Base-by-base conservation (phyloP, 78 protist species). In the Emiliania huxleyi region DNA sequence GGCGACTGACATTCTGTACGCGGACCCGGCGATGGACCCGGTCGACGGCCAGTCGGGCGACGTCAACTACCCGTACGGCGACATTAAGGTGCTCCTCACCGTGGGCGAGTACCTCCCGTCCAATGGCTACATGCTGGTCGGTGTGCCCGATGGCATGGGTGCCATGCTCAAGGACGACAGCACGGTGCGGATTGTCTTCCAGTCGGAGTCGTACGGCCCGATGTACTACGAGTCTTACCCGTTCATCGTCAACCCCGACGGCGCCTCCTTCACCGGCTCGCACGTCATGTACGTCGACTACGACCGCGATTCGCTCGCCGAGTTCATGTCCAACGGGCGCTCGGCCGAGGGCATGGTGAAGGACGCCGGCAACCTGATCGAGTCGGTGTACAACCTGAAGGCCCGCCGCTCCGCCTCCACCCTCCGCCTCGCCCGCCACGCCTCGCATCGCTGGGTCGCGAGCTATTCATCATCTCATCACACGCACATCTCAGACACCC, bases 111-210 rank as follows among this genome's bases (percentile, higher is more conserved):
- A 26, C 87, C 29, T 21, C 35, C 46, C 87, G 87, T 0, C 0
- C 38, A 79, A 4, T 25, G 87, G 87, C 46, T 40, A 8, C 55
- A 43, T 79, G 55, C 87, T 43, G 5, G 87, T 43, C 8, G 87
- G 87, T 35, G 87, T 79, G 55, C 87, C 87, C 3, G 87, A 79
- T 23, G 87, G 87, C 49, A 79, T 79, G 87, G 87, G 87, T 11
- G 49, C 35, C 52, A 43, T 43, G 35, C 87, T 79, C 35, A 29
- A 1, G 19, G 35, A 79, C 52, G 49, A 40, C 19, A 0, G 5
- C 11, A 43, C 49, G 46, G 49, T 79, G 38, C 87, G 87, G 52
- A 1, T 25, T 38, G 35, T 79, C 52, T 40, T 79, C 52, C 87
- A 79, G 52, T 25, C 37, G 19, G 87, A 79, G 87, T 25, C 37